Conservation (phyloP, 2,329 filamentous ascomycete species). For the Grosmannia clavigera region DNA sequence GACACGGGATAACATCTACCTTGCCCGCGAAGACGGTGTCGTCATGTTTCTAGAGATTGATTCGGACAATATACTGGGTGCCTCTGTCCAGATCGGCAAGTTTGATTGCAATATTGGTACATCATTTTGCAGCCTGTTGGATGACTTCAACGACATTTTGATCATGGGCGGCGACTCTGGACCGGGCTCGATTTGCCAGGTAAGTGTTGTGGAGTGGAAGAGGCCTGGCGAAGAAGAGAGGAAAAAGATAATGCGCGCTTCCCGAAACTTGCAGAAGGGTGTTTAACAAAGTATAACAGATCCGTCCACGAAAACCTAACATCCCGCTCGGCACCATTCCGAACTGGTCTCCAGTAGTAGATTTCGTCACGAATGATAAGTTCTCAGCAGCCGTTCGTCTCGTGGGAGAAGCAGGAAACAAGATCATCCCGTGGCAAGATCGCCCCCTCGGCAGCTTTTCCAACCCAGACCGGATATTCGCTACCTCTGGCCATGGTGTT, state of each 20-base stretch:
- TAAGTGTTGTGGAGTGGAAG: constrained; percentile 20
- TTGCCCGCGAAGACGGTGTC: constrained; percentile 78
- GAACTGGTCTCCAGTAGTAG: constrained; percentile 50
- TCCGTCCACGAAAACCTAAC: constrained; percentile 33
- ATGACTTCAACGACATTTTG: constrained; percentile 61
- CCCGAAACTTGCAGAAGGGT: background rate
- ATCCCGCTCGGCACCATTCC: constrained; percentile 46
- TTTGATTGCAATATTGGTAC: constrained; percentile 65
- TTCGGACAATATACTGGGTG: constrained; percentile 39
- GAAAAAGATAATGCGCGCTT: background rate
- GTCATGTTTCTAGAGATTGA: constrained; percentile 62
- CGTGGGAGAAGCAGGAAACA: constrained; percentile 8
- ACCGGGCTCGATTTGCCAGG: constrained; percentile 63
- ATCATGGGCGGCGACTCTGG: constrained; percentile 69
- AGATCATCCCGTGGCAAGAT: constrained; percentile 11
- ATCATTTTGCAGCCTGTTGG: constrained; percentile 67
- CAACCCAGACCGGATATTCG: constrained; percentile 48
- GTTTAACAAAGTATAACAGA: constrained; percentile 19
- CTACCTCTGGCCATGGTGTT: constrained; percentile 50
- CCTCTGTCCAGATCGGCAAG: constrained; percentile 46
- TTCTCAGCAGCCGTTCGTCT: constrained; percentile 18
- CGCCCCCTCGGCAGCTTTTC: constrained; percentile 37
- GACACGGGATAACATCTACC: constrained; percentile 65
- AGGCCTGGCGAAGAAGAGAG: background rate
- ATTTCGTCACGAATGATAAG: constrained; percentile 36